Base-by-base conservation (phyloP, 768 basidiomycete species). In the Sporobolomyces pararoseus region DNA sequence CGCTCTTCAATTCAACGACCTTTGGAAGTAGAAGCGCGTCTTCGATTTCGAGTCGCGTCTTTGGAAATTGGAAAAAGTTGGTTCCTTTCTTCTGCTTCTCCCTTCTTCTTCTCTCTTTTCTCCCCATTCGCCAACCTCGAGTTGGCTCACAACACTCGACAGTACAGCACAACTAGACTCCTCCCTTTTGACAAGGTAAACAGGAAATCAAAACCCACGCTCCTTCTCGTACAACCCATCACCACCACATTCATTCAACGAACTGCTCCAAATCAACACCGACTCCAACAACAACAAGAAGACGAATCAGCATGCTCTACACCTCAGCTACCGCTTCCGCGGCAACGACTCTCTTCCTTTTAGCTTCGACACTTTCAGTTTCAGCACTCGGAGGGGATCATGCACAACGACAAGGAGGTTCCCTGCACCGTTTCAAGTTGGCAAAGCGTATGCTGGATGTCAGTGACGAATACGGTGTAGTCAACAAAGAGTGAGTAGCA, bases 401-500 rank as follows among this genome's bases (percentile, higher is more conserved):
- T 35, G 14, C 46, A 5, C 35, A 39, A 4, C 31, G n/a, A 34
- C n/a, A n/a, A n/a, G 17, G 23, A 14, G 64, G 42, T 14, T 23
- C 49, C n/a, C n/a, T 66, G 2, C 71, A 71, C 57, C 54, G 62
- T 19, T 59, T 63, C 70, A 29, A 49, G 27, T 31, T 47, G 7
- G 29, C 44, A 4, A 68, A 65, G 39, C 57, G 66, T 16, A 68
- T 68, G 71, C 49, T 46, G 14, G 71, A 72, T 49, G 46, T 72
- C 27, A 39, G 66, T 4, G 37, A 35, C 17, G 63, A 34, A 7
- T 13, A 53, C 16, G 71, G 71, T 27, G 71, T 65, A n/a, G 71
- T 72, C 58, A 72, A 72, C 59, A 32, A 65, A 16, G 71, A 72
- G 71, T 72, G 32, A 53, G 71, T 60, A 0, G 7, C 13, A n/a